These are phyloP conservation scores for Isoetes engelmannii DNA, from an alignment of 83 land plant genomes.

Conservation along the genomic window DNA sequence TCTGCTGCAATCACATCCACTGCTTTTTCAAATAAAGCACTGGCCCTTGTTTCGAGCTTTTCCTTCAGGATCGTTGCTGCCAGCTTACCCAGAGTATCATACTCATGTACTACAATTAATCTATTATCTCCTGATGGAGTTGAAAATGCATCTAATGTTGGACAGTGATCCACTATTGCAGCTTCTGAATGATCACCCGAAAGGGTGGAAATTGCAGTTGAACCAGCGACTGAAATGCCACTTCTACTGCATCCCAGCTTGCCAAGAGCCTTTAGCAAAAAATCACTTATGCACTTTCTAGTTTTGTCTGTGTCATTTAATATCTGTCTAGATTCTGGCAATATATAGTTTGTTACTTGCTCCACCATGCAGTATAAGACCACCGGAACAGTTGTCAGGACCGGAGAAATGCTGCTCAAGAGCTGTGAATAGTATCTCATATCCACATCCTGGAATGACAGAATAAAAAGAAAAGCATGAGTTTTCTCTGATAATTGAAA, in stretches of 20 bases:
- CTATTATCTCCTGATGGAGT: slow-evolving; percentile 5
- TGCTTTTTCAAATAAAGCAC: slow-evolving; percentile 12
- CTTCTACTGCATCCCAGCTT: no score
- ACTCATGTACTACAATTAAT: slow-evolving; percentile 19
- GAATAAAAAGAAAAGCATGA: background rate
- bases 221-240: no score
- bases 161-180: no score
- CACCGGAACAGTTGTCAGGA: slow-evolving; percentile 15
- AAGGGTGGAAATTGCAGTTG: no score
- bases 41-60: background rate
- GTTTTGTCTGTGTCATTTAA: no score
- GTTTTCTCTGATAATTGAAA: no score
- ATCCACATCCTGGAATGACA: slow-evolving; percentile 18
- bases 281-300: no score
- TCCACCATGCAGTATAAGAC: slow-evolving; percentile 25
- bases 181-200: no score
- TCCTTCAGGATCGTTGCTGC: slow-evolving; percentile 7
- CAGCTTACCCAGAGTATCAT: slow-evolving; percentile 7
- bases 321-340: background rate
- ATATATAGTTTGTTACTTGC: slow-evolving; percentile 18
- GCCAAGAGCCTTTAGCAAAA: no score
- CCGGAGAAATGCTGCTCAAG: slow-evolving; percentile 13
- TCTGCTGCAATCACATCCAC: slow-evolving; percentile 17
- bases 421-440: slow-evolving; percentile 19
- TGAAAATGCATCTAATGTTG: no score